Conservation (phyloP, 176 grass and related monocot genomes). For the Musa troglodytarum region DNA sequence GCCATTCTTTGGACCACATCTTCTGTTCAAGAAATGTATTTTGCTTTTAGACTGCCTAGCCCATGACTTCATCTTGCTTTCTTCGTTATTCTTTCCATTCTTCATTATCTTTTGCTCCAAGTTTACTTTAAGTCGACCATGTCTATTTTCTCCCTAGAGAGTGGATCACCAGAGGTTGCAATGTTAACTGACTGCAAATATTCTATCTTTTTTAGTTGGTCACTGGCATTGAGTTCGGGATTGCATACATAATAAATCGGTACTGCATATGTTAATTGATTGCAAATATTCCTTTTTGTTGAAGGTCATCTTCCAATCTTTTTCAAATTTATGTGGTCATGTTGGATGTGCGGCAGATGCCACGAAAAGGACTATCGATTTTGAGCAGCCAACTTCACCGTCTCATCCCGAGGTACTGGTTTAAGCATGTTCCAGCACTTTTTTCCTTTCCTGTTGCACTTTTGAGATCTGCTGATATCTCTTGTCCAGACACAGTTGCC, state of each 20-base stretch:
- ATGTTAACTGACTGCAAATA: not conserved
- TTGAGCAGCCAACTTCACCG: slow-evolving; percentile 57
- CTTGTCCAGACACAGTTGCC: not conserved
- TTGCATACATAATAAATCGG: not conserved
- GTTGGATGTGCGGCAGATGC: slow-evolving; percentile 22
- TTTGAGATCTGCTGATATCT: not conserved
- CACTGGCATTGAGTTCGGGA: not conserved
- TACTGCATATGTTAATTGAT: not conserved
- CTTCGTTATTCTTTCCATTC: not conserved
- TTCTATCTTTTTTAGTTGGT: not conserved
- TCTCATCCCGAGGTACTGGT: slow-evolving; percentile 70
- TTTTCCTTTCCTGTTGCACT: not conserved
- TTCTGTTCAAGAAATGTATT: not conserved
- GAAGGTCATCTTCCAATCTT: slow-evolving; percentile 32
- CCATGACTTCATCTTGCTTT: not conserved
- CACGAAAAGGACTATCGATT: slow-evolving; percentile 29
- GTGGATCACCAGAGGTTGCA: not conserved
- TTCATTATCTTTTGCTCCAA: not conserved
- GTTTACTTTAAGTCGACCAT: too few relatives aligned
- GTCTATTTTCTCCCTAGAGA: not conserved
- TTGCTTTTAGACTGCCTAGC: not conserved
- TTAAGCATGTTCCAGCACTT: not conserved
- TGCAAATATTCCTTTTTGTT: not conserved
- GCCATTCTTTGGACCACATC: not conserved
- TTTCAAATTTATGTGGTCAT: slow-evolving; percentile 22